Evolutionary conservation across 257 asterid species (phyloP).

Genomic region (Petunia axillaris): DNA sequence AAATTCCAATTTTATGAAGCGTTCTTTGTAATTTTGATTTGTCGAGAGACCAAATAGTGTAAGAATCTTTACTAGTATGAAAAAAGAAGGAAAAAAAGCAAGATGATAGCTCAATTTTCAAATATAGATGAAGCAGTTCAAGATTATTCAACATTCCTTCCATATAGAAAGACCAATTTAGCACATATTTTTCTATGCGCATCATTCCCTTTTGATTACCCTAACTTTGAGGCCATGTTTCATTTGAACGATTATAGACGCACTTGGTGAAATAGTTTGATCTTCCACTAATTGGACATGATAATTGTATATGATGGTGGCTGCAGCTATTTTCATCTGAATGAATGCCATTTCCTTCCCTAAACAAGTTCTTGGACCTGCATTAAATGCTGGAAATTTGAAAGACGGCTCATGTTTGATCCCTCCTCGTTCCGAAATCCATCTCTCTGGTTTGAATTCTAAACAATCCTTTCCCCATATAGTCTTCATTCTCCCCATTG

Average conservation of each 20-base stretch:
- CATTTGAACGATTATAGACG: conserved; percentile 14
- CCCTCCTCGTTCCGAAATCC: neutral
- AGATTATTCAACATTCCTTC: too few species aligned
- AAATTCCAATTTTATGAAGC: too few species aligned
- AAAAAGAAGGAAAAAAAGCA: too few species aligned
- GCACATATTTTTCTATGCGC: too few species aligned
- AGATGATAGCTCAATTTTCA: too few species aligned
- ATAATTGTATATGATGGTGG: neutral
- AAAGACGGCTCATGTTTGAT: conserved; percentile 16
- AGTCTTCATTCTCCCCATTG: conserved; percentile 23
- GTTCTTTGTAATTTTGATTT: too few species aligned
- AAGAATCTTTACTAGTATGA: too few species aligned
- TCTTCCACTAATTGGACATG: neutral
- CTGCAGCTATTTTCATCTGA: conserved; percentile 27
- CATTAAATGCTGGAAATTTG: conserved; percentile 23
- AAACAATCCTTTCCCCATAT: conserved; percentile 15
- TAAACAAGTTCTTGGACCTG: conserved; percentile 23
- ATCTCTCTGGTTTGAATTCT: conserved; percentile 25
- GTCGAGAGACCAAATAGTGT: too few species aligned
- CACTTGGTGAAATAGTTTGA: conserved; percentile 6
- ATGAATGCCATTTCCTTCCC: conserved; percentile 26
- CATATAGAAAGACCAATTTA: too few species aligned
- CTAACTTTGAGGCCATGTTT: conserved; percentile 15
- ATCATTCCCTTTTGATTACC: neutral
- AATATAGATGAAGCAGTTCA: too few species aligned